Evolutionary conservation across 169 alveolate genomes (phyloP).

Genomic region (Babesia sp.): DNA sequence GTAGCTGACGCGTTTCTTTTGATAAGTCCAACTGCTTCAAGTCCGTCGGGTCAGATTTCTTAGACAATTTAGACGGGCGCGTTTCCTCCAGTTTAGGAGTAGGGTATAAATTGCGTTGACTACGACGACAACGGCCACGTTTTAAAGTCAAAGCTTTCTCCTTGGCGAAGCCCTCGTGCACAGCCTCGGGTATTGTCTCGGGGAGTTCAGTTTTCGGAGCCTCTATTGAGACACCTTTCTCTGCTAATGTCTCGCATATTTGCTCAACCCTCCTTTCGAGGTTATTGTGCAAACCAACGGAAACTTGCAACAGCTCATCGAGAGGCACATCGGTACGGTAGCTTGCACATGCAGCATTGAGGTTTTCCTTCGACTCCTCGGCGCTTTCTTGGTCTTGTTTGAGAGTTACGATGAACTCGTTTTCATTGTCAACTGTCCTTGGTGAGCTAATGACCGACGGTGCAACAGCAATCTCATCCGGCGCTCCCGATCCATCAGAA

Average conservation of each 20-base stretch:
- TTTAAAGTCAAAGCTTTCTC: constrained; percentile 24
- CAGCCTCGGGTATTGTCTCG: constrained; percentile 25
- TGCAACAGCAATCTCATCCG: neutral
- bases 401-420: constrained; percentile 26
- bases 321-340: constrained; percentile 46
- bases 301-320: constrained; percentile 38
- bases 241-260: neutral
- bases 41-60: constrained; percentile 19
- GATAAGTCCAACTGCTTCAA: constrained; percentile 47
- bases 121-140: constrained; percentile 29
- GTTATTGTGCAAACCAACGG: constrained; percentile 47
- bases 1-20: constrained; percentile 51
- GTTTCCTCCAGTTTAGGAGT: constrained; percentile 23
- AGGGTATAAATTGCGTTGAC: constrained; percentile 26
- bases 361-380: constrained; percentile 1
- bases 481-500: neutral
- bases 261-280: constrained; percentile 27
- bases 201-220: constrained; percentile 22
- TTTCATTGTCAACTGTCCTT: neutral
- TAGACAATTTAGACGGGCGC: constrained; percentile 19
- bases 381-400: neutral
- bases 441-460: neutral
- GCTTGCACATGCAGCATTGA: neutral
- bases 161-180: constrained; percentile 23
- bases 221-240: neutral